Base-by-base conservation (phyloP, 129 eudicot species). In the Saposhnikovia divaricata region DNA sequence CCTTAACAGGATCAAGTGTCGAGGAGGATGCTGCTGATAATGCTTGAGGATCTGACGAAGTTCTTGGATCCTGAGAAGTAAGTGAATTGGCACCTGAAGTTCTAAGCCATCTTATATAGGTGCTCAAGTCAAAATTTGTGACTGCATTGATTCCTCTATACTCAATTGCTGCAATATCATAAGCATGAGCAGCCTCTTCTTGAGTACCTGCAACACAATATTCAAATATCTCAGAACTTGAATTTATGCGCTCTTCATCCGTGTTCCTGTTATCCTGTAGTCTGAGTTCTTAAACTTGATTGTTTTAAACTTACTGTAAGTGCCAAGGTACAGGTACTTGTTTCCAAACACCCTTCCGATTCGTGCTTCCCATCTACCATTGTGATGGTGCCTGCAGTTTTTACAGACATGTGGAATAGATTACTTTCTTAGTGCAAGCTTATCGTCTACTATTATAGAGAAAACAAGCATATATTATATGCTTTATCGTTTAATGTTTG, bases 311-410 rank as follows among this genome's bases (percentile, higher is more conserved):
- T 85, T 42, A 92, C 97, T 78, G 73, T 90, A 90, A 53, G 97
- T 90, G 75, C 97, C 97, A 42, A 92, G 93, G 83, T 92, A 92
- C 45, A 92, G 93, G 80, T 92, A 90, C 86, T 90, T 92, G 87
- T 90, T 92, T 18, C 97, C 97, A 74, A 88, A 92, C 51, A 92
- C 97, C 48, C 97, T 89, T 66, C 97, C 97, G 61, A 92, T 92
- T 79, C 97, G 87, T 82, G 97, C 97, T 85, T 92, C 97, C 97
- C 97, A 92, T 86, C 97, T 92, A 51, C 96, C 96, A 78, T 92
- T 92, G 80, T 92, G 97, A 83, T 92, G 97, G 80, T 92, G 97
- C 88, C 97, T 92, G 83, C 23, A 78, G 50, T 77, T 59, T 59
- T 42, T 59, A 51, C 27, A 50, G 57, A 59, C 14, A 65, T 25